Percentiles rank a stretch among this genome's conserved stretches.
Conservation (phyloP, 2,329 filamentous ascomycete species). For the Xylariaceae sp. region DNA sequence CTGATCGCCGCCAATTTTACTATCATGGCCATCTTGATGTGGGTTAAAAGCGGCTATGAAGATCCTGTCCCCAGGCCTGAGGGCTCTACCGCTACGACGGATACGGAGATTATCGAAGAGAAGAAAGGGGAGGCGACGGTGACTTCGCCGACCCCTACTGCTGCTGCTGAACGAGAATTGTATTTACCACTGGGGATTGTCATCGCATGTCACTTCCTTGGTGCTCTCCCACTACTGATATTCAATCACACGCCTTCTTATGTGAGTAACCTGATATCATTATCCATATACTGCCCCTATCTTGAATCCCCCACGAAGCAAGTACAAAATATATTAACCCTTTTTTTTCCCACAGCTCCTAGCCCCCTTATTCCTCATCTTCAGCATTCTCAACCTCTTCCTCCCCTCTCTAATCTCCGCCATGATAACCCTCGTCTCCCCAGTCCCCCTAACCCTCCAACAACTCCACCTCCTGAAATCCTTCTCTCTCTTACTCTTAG, state of each 20-base stretch:
- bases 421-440: constrained; percentile 41
- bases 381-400: constrained; percentile 48
- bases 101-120: constrained; percentile 18
- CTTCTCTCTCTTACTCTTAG: constrained; percentile 86
- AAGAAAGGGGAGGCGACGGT: constrained; percentile 24
- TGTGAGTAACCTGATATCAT: constrained; percentile 43
- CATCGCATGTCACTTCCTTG: constrained; percentile 65
- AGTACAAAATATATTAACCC: constrained; percentile 1
- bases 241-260: constrained; percentile 68
- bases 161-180: constrained; percentile 55
- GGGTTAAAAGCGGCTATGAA: constrained; percentile 74
- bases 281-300: neutral
- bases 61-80: constrained; percentile 11
- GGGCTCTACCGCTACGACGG: neutral
- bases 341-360: constrained; percentile 44
- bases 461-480: constrained; percentile 77
- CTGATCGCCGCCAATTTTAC: constrained; percentile 89
- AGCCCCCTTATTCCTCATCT: constrained; percentile 51
- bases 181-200: constrained; percentile 71
- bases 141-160: constrained; percentile 7
- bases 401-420: constrained; percentile 54
- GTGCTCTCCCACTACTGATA: constrained; percentile 74
- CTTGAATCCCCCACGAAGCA: neutral
- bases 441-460: constrained; percentile 49
- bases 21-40: constrained; percentile 90